These are phyloP conservation scores for Cordyceps fumosorosea DNA, from an alignment of 2,329 filamentous ascomycete species.

Conservation along the genomic window DNA sequence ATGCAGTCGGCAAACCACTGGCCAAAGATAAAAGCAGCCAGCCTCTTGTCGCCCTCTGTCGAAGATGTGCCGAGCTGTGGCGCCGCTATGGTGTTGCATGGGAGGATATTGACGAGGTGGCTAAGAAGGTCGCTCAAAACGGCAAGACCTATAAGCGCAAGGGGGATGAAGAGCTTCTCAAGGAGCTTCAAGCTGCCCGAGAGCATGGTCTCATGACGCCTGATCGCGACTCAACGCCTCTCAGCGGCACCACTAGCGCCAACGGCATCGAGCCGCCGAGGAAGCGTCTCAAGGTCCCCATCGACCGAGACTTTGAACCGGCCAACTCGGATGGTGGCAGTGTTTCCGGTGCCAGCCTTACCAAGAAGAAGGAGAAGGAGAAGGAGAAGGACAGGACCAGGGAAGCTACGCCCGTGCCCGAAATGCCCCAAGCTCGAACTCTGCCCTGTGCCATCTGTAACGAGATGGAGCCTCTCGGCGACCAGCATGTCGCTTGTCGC, in stretches of 20 bases:
- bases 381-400: constrained; percentile 23
- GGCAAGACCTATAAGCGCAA: constrained; percentile 80
- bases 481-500: constrained; percentile 70
- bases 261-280: constrained; percentile 47
- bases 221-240: constrained; percentile 36
- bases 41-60: constrained; percentile 76
- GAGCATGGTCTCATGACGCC: constrained; percentile 44
- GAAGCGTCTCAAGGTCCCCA: constrained; percentile 56
- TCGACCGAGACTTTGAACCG: constrained; percentile 46
- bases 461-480: constrained; percentile 62
- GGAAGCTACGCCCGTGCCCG: constrained; percentile 57
- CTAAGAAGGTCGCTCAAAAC: constrained; percentile 75
- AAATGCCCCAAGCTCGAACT: constrained; percentile 69
- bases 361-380: constrained; percentile 53
- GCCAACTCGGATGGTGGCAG: constrained; percentile 39
- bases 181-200: constrained; percentile 61
- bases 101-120: constrained; percentile 87
- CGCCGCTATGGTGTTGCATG: constrained; percentile 92
- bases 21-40: constrained; percentile 72
- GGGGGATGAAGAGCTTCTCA: constrained; percentile 84
- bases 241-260: constrained; percentile 24
- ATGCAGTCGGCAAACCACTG: constrained; percentile 41
- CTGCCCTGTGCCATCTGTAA: constrained; percentile 83
- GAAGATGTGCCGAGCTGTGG: constrained; percentile 89
- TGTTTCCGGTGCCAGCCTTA: constrained; percentile 23